Evolutionary conservation across 2,329 filamentous ascomycete genomes (phyloP), one percentile per base, ranked within the genome.

Genomic region (Gremmenia infestans): DNA sequence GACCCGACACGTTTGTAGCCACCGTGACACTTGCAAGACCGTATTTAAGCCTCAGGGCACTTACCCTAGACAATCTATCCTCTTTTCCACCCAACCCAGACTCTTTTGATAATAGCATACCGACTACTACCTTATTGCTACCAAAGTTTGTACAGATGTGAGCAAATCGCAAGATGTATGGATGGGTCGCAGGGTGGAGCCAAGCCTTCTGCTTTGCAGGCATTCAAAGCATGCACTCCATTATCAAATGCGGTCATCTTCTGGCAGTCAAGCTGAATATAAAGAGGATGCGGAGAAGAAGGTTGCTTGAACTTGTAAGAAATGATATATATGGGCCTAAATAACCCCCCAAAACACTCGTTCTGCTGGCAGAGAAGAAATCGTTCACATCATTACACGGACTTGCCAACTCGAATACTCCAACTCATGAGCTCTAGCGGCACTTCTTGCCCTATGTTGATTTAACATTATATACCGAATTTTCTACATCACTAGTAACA

Each of bases 11-110:
- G 39, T 49, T 7, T 11, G 39, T 54, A 79, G 79, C 73, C 80
- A 82, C 64, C 82, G 81, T 71, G 73, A 79, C 63, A 80, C 79
- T 32, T 83, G 81, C 68, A 87, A 88, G 25, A 28, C 25, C 8
- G 25, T 28, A 28, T 28, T 8, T 8, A 28, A 28, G 25, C 25
- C 23, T 25, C 25, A 28, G 6, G 84, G 81, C 63, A 79, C 78
- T 55, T 88, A 88, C 71, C 77, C 76, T 2, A 8, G 25, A 28
- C 25, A 28, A 28, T 28, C 6, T 8, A 8, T 28, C 25, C 2
- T 28, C 25, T 28, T 8, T 28, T 8, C 6, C 25, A 28, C 2
- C 82, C 83, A 5, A 85, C 85, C 68, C 59, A 62, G 48, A 61
- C 62, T 25, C 40, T 64, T 35, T 60, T n/a, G 60, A 63, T 63